Evolutionary conservation across 352 stramenopile genomes (phyloP).

Genomic region (Phytophthora sansomeana): DNA sequence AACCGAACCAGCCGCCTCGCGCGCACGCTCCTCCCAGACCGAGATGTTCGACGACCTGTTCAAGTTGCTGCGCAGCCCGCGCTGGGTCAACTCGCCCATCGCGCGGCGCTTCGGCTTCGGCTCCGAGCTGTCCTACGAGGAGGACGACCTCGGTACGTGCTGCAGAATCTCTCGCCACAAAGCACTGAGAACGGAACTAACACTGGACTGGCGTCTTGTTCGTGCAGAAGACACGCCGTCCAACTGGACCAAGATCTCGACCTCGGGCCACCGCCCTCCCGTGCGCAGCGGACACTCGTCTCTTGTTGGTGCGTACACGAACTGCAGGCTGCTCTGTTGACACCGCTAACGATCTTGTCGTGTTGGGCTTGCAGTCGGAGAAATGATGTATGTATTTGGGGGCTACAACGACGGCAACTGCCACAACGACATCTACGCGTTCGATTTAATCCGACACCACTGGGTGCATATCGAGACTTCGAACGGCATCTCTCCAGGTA

Average conservation of each 20-base stretch:
- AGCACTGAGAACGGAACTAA: neutral
- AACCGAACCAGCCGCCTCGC: constrained; percentile 30
- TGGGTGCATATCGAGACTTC: constrained; percentile 80
- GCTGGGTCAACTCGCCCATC: constrained; percentile 81
- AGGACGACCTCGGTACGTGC: constrained; percentile 57
- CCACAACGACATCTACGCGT: constrained; percentile 87
- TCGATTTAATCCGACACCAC: constrained; percentile 81
- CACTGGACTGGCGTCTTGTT: constrained; percentile 7
- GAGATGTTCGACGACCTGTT: constrained; percentile 76
- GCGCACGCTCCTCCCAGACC: constrained; percentile 1
- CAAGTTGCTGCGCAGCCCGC: constrained; percentile 85
- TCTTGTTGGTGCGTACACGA: constrained; percentile 65
- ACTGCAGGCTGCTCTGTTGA: neutral
- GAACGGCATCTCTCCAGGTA: constrained; percentile 78
- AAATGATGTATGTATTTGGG: constrained; percentile 87
- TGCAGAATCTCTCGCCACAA: neutral
- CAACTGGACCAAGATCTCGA: constrained; percentile 80
- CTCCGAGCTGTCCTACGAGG: constrained; percentile 67
- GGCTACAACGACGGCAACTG: constrained; percentile 90
- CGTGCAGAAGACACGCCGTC: constrained; percentile 52
- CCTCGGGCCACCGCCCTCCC: constrained; percentile 72
- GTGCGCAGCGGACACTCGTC: constrained; percentile 84
- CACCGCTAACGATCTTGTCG: constrained; percentile 1
- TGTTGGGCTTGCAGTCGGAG: constrained; percentile 50
- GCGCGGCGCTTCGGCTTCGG: constrained; percentile 75